These are phyloP conservation scores for Hygrophorus russula DNA, from an alignment of 768 basidiomycete species.

Conservation along the genomic window DNA sequence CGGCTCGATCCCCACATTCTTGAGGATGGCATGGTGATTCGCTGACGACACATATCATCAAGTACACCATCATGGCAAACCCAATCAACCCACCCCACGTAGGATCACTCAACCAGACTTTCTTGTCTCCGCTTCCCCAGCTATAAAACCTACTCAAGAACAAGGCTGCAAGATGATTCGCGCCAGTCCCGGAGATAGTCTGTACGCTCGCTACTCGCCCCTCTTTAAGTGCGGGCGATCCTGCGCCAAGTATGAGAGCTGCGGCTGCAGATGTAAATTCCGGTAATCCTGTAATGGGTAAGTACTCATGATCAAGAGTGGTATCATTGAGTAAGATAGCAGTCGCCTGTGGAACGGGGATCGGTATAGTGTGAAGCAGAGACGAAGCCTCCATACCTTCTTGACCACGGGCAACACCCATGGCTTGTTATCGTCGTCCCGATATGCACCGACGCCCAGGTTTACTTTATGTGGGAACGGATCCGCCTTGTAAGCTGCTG, in stretches of 20 bases:
- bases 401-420: constrained; percentile 90
- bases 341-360: constrained; percentile 48
- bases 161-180: constrained; percentile 84
- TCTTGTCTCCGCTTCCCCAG: constrained; percentile 47
- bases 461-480: constrained; percentile 71
- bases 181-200: constrained; percentile 93
- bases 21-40: constrained; percentile 86
- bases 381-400: constrained; percentile 38
- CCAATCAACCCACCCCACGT: constrained; percentile 69
- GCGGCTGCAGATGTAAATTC: constrained; percentile 77
- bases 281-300: constrained; percentile 81
- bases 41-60: constrained; percentile 30
- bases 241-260: constrained; percentile 67
- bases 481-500: constrained; percentile 82
- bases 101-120: constrained; percentile 80
- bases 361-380: neutral
- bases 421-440: constrained; percentile 78
- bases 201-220: constrained; percentile 72
- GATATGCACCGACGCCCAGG: constrained; percentile 87
- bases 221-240: constrained; percentile 60
- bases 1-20: constrained; percentile 81
- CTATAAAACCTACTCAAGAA: constrained; percentile 80
- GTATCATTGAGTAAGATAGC: constrained; percentile 57
- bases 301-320: constrained; percentile 81
- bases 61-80: constrained; percentile 4